Evolutionary conservation across 2,329 filamentous ascomycete species (phyloP).

Genomic region (Ophiognomonia clavigignenti-juglandacearum): DNA sequence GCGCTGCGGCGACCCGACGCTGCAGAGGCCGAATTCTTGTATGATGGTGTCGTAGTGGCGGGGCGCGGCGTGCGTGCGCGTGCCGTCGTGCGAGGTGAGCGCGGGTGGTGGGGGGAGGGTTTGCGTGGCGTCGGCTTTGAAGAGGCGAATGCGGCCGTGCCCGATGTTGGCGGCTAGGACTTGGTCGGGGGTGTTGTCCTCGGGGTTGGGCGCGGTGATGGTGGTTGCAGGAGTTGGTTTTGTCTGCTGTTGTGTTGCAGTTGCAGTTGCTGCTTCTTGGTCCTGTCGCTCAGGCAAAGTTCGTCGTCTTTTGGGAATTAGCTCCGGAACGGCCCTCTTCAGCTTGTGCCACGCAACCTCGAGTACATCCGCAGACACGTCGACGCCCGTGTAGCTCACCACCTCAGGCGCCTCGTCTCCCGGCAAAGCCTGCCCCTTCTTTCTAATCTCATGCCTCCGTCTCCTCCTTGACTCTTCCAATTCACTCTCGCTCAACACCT

Average conservation of each 20-base stretch:
- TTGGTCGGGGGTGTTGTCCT: slow-evolving; percentile 5
- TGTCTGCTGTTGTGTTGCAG: slow-evolving; percentile 3
- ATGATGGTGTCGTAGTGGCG: slow-evolving; percentile 56
- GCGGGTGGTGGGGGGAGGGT: slow-evolving; percentile 17
- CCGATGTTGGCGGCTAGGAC: slow-evolving; percentile 17
- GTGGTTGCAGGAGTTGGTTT: background rate
- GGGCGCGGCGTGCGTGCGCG: slow-evolving; percentile 16
- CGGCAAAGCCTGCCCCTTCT: slow-evolving; percentile 14
- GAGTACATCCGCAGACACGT: slow-evolving; percentile 57
- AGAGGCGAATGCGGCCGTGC: slow-evolving; percentile 22
- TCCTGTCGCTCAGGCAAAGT: background rate
- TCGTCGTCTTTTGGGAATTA: slow-evolving; percentile 16
- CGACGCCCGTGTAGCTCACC: slow-evolving; percentile 56
- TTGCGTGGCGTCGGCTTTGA: slow-evolving; percentile 26
- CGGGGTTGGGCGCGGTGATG: background rate
- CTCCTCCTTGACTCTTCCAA: slow-evolving; percentile 19
- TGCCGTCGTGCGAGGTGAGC: slow-evolving; percentile 18
- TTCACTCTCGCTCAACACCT: slow-evolving; percentile 19
- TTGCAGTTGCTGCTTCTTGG: slow-evolving; percentile 1
- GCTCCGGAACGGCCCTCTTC: slow-evolving; percentile 33
- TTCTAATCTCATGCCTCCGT: slow-evolving; percentile 14
- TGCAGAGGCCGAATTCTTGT: slow-evolving; percentile 62
- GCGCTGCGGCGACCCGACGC: slow-evolving; percentile 50
- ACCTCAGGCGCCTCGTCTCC: slow-evolving; percentile 29
- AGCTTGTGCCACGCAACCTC: slow-evolving; percentile 52